Evolutionary conservation across 2,329 filamentous ascomycete species (phyloP), one percentile per base, ranked within the genome.

Genomic region (Akanthomyces muscarius): DNA sequence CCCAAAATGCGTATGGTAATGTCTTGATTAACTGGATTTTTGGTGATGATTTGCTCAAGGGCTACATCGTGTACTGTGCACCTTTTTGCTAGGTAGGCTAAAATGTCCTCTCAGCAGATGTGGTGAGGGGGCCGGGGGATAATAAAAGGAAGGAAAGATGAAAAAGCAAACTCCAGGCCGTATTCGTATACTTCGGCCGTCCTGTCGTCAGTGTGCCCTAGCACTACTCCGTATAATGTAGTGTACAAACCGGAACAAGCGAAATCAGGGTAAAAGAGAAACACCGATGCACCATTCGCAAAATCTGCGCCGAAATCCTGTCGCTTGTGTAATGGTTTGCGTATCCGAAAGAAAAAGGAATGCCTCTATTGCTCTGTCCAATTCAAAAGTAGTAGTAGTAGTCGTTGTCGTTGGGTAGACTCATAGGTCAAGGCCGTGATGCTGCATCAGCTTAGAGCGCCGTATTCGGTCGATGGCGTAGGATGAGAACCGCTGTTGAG

Each of bases 171-270:
- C 18, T 38, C 10, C 5, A 25, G 59, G 59, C 59, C 59, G 50
- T 14, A 61, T 38, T 61, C 59, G 59, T 61, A 4, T 61, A 48
- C 59, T 16, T 30, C 41, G 59, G 59, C 59, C 51, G 51, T 54
- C 18, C 47, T 21, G 8, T 54, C 51, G 42, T 54, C 47, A 45
- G 25, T n/a, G 21, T n/a, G 36, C 44, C 25, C 41, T 28, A 21
- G 28, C 50, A 55, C 59, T 61, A 61, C 50, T 41, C 66, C 66
- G 66, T 69, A 69, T 71, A 66, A 65, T 68, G 64, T 66, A 64
- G 65, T 62, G 55, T 64, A 52, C n/a, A 64, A 65, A 53, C 25
- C 38, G 55, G 42, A 63, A 59, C 55, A 21, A 30, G 10, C 52
- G n/a, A 56, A 48, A 56, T 16, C 2, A 41, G 33, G 4, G 38